phyloP scores from a whole-genome alignment of 345 rosid genomes.

The Heritiera fomes region DNA sequence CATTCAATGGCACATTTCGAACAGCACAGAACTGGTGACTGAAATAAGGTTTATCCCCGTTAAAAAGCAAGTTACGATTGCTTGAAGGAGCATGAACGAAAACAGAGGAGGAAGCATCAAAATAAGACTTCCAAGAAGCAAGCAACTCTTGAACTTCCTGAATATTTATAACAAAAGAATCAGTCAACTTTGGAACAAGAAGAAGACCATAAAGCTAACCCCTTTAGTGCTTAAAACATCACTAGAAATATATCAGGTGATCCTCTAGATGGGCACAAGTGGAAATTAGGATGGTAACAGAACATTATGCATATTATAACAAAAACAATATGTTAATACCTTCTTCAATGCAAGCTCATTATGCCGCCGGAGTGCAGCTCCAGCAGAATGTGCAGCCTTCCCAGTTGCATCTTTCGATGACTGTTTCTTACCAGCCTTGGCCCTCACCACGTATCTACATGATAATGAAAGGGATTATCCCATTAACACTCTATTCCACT shows the following conservation, averaged over 20 bases:
- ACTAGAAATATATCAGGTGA: background rate
- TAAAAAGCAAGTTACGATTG: slow-evolving; percentile 68
- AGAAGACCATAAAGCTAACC: background rate
- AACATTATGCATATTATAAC: background rate
- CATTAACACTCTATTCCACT: background rate
- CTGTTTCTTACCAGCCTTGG: slow-evolving; percentile 97
- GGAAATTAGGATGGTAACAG: background rate
- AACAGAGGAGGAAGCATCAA: slow-evolving; percentile 72
- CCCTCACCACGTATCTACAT: slow-evolving; percentile 90
- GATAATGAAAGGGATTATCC: slow-evolving; percentile 19
- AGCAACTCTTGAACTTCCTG: slow-evolving; percentile 91
- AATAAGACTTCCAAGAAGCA: slow-evolving; percentile 88
- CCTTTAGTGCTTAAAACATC: background rate
- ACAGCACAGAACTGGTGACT: slow-evolving; percentile 52
- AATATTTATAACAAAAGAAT: slow-evolving; percentile 24
- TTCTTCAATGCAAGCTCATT: slow-evolving; percentile 91
- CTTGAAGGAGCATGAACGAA: slow-evolving; percentile 84
- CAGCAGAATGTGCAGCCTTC: slow-evolving; percentile 85
- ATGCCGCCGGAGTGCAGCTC: slow-evolving; percentile 93
- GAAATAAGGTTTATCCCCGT: slow-evolving; percentile 70
- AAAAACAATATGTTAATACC: slow-evolving; percentile 42
- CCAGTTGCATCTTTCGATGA: slow-evolving; percentile 89
- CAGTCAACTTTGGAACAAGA: slow-evolving; percentile 20
- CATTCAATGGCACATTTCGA: slow-evolving; percentile 60
- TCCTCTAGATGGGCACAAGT: background rate